These are phyloP conservation scores for Starmera amethionina DNA, from an alignment of 805 yeast genomes.

Conservation along the genomic window DNA sequence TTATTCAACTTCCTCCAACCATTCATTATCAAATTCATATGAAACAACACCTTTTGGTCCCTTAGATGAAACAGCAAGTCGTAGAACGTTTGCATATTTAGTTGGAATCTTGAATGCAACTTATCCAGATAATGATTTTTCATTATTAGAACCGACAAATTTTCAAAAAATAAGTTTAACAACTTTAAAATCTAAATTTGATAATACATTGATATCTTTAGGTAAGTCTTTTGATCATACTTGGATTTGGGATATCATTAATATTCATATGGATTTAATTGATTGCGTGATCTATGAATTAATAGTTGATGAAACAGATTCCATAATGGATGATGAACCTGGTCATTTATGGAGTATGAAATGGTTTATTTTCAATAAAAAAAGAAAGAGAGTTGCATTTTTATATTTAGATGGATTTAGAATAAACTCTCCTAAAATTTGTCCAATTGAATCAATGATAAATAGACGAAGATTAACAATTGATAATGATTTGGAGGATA, in stretches of 20 bases:
- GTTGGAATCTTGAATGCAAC: conserved; percentile 86
- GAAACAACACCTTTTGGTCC: conserved; percentile 81
- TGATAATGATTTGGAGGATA: conserved; percentile 27
- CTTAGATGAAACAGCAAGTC: conserved; percentile 69
- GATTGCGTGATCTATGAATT: conserved; percentile 57
- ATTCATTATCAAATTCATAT: conserved; percentile 10
- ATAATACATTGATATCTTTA: conserved; percentile 63
- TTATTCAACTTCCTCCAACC: background rate
- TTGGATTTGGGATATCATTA: conserved; percentile 84
- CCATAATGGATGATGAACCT: conserved; percentile 27
- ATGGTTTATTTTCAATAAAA: conserved; percentile 89
- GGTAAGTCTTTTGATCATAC: conserved; percentile 40
- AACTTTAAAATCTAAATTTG: conserved; percentile 56
- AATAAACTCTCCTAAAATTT: conserved; percentile 27
- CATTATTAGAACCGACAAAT: conserved; percentile 72
- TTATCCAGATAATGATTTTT: conserved; percentile 93
- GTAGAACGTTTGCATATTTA: conserved; percentile 83
- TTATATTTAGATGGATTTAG: conserved; percentile 56
- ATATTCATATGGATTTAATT: conserved; percentile 59
- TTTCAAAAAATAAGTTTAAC: conserved; percentile 41
- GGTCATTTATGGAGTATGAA: conserved; percentile 43
- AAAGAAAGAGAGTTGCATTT: conserved; percentile 85
- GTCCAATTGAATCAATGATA: conserved; percentile 13
- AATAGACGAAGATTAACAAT: conserved; percentile 22
- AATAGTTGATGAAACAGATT: conserved; percentile 35